Conservation (phyloP, 176 grass and related monocot genomes). For the Oropetium thomaeum region DNA sequence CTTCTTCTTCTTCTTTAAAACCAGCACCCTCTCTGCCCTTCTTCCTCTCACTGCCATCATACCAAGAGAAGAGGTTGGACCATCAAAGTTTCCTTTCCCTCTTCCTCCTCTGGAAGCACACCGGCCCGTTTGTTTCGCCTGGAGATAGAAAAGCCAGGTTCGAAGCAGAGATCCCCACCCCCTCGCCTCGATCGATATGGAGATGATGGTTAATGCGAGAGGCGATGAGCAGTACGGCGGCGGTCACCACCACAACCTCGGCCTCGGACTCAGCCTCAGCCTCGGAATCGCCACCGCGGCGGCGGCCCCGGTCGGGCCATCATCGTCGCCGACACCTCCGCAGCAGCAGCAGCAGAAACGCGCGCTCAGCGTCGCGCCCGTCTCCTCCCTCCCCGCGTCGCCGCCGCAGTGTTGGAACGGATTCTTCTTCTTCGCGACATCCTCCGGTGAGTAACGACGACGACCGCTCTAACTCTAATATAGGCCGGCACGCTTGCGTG, state of each 20-base stretch:
- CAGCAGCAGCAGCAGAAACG: neutral
- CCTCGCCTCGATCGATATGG: neutral
- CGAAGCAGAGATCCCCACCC: neutral
- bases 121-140: neutral
- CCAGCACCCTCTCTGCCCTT: neutral
- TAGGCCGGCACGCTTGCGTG: neutral
- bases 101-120: neutral
- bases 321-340: neutral
- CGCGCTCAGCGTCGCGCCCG: slow-evolving; percentile 6
- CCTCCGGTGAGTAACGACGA: slow-evolving; percentile 8
- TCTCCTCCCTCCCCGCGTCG: slow-evolving; percentile 3
- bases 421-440: slow-evolving; percentile 33
- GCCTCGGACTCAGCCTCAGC: slow-evolving; percentile 56
- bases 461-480: neutral
- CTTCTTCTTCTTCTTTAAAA: slow-evolving; percentile 56
- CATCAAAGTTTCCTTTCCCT: neutral
- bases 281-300: slow-evolving; percentile 42
- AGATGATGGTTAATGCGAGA: slow-evolving; percentile 26
- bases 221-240: slow-evolving; percentile 4
- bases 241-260: neutral
- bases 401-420: slow-evolving; percentile 33
- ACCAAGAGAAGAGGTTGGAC: neutral
- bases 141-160: neutral
- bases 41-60: slow-evolving; percentile 16
- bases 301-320: neutral